phyloP scores from a whole-genome alignment of 78 protist genomes.

The Tieghemostelium lacteum region DNA sequence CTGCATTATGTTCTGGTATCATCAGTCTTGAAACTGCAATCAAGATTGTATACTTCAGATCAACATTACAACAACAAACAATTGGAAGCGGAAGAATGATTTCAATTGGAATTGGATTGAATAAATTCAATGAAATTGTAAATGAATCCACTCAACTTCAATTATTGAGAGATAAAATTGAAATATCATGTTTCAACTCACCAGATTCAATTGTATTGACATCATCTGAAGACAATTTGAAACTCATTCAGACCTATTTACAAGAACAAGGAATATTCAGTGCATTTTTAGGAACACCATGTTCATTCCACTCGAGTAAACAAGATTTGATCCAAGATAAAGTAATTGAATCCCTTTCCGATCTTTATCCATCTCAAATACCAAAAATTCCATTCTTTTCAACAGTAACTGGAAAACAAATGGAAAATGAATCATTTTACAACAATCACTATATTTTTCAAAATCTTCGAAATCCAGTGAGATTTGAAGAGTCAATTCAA shows the following conservation, averaged over 20 bases:
- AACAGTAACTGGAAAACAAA: slow-evolving; percentile 33
- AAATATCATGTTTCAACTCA: slow-evolving; percentile 54
- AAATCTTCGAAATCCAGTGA: slow-evolving; percentile 45
- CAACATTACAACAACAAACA: slow-evolving; percentile 20
- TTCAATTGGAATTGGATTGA: slow-evolving; percentile 37
- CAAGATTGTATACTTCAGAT: slow-evolving; percentile 42
- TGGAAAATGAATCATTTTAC: slow-evolving; percentile 9
- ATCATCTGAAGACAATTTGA: neutral
- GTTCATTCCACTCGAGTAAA: slow-evolving; percentile 65
- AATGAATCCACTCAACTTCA: no score
- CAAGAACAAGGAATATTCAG: slow-evolving; percentile 15
- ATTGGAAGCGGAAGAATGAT: slow-evolving; percentile 73
- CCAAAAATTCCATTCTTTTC: slow-evolving; percentile 58
- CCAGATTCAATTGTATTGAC: slow-evolving; percentile 58
- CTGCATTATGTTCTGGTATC: slow-evolving; percentile 28
- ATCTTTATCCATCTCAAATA: neutral
- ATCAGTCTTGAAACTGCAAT: slow-evolving; percentile 49
- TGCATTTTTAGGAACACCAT: slow-evolving; percentile 65
- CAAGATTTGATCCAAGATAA: slow-evolving; percentile 46
- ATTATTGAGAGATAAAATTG: slow-evolving; percentile 32
- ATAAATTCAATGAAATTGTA: no score
- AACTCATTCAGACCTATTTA: neutral
- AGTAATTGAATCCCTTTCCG: slow-evolving; percentile 11
- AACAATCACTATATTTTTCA: slow-evolving; percentile 45
- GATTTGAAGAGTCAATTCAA: slow-evolving; percentile 23